Evolutionary conservation across 148 eudicot genomes (phyloP).

Genomic region (Silene latifolia): DNA sequence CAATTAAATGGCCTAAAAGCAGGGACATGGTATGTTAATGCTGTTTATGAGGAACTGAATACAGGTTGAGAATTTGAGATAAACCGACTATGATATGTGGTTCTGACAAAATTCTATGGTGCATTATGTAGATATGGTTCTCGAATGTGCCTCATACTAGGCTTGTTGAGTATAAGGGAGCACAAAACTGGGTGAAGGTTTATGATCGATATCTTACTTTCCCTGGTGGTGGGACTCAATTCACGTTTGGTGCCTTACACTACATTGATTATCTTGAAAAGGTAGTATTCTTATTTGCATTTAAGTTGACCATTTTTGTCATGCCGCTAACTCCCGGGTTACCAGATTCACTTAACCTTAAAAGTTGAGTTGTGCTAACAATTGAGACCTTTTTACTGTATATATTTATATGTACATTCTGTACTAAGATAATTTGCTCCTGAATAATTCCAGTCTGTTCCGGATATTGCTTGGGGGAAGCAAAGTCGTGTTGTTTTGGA

Average conservation of each 20-base stretch:
- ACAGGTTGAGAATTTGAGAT: neutral
- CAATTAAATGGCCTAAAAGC: constrained; percentile 60
- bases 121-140: constrained; percentile 48
- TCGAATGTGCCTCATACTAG: constrained; percentile 53
- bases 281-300: constrained; percentile 22
- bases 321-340: neutral
- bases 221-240: constrained; percentile 72
- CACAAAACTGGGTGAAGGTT: constrained; percentile 66
- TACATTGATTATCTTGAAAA: constrained; percentile 56
- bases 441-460: constrained; percentile 37
- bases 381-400: neutral
- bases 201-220: constrained; percentile 49
- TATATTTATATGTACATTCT: neutral
- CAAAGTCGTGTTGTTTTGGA: constrained; percentile 49
- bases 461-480: constrained; percentile 55
- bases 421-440: neutral
- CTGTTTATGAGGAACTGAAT: neutral
- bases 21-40: constrained; percentile 45
- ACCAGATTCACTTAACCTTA: neutral
- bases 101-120: constrained; percentile 1
- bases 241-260: constrained; percentile 47
- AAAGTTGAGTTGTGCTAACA: neutral
- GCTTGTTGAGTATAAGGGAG: constrained; percentile 59
- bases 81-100: neutral
- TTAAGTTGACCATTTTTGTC: neutral